Percentiles rank a stretch among this genome's conserved stretches.
Conservation (phyloP, 805 yeast species). For the Hanseniaspora singularis region DNA sequence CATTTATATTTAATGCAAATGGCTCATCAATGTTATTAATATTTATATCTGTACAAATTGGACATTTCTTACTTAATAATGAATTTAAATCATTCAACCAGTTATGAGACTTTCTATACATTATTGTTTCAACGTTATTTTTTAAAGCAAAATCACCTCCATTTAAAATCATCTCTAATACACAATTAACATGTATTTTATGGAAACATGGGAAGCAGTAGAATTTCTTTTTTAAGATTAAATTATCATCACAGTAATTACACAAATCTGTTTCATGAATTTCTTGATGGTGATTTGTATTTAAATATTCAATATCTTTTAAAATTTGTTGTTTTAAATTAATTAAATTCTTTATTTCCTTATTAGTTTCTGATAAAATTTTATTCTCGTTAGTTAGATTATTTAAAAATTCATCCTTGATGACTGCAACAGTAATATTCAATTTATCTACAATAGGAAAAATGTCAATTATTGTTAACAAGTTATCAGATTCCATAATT, state of each 20-base stretch:
- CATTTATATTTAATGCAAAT: constrained; percentile 24
- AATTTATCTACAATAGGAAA: constrained; percentile 78
- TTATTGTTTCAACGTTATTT: constrained; percentile 45
- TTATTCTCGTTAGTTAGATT: constrained; percentile 66
- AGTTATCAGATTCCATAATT: constrained; percentile 35
- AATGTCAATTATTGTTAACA: constrained; percentile 63
- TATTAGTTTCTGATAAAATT: constrained; percentile 50
- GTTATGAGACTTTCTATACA: constrained; percentile 26
- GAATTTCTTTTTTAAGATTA: constrained; percentile 62
- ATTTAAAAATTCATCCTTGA: constrained; percentile 70
- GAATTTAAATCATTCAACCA: constrained; percentile 37
- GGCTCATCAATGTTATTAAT: constrained; percentile 59
- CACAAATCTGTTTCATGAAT: constrained; percentile 75
- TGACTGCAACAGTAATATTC: constrained; percentile 56
- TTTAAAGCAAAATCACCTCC: constrained; percentile 59
- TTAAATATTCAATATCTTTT: constrained; percentile 42
- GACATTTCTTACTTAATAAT: constrained; percentile 52
- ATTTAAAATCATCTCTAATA: constrained; percentile 46
- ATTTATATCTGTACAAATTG: constrained; percentile 62
- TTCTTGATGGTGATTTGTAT: constrained; percentile 49
- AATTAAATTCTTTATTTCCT: constrained; percentile 67
- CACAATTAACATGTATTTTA: constrained; percentile 78
- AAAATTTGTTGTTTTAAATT: constrained; percentile 48
- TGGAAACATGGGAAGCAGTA: constrained; percentile 83
- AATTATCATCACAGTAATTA: constrained; percentile 45